Evolutionary conservation across 345 rosid genomes (phyloP).

Genomic region (Acer campestre): DNA sequence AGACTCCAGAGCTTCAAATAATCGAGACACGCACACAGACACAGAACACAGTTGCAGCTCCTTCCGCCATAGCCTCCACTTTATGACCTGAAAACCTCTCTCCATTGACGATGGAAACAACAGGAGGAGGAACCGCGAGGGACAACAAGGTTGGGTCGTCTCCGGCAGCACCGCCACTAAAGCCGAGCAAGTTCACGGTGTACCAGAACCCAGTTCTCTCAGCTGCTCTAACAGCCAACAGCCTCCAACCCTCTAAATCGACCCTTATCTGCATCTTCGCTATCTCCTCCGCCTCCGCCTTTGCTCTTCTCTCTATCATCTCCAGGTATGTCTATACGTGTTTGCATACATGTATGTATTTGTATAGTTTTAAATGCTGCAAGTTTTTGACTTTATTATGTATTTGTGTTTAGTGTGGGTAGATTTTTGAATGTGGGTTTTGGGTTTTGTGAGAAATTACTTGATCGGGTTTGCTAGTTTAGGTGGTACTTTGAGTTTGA

Average conservation of each 20-base stretch:
- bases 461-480: not conserved
- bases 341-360: not conserved
- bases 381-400: not conserved
- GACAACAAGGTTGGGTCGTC: conserved; percentile 14
- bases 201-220: conserved; percentile 80
- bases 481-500: not conserved
- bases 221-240: conserved; percentile 74
- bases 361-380: not conserved
- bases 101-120: conserved; percentile 22
- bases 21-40: too few relatives aligned
- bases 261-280: conserved; percentile 47
- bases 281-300: conserved; percentile 68
- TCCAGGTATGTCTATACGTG: conserved; percentile 44
- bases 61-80: not conserved
- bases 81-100: not conserved
- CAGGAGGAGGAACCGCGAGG: conserved; percentile 21
- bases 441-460: not conserved
- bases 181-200: conserved; percentile 68
- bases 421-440: not conserved
- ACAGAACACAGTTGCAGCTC: not conserved
- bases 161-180: conserved; percentile 34
- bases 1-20: not conserved
- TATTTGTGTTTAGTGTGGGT: not conserved
- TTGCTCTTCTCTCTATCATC: conserved; percentile 52
- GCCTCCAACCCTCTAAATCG: conserved; percentile 72